Conservation (phyloP, 169 alveolate genomes). For the Cryptosporidium muris region DNA sequence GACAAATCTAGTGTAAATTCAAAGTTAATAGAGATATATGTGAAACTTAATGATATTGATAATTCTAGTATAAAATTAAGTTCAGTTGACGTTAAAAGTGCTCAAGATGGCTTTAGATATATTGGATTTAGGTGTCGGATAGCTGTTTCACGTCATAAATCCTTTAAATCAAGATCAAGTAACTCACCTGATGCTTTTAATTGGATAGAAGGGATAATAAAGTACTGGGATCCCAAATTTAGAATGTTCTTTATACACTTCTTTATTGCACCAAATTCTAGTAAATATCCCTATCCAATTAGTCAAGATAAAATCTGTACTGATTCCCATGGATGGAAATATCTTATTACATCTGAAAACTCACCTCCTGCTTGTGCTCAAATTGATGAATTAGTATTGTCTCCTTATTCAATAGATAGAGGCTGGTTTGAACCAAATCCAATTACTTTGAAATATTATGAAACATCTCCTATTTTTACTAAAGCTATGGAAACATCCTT, state of each 20-base stretch:
- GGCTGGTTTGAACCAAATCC: slow-evolving; percentile 70
- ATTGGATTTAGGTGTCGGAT: slow-evolving; percentile 55
- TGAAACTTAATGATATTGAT: slow-evolving; percentile 8
- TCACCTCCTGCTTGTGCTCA: slow-evolving; percentile 30
- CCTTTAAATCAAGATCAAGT: neutral
- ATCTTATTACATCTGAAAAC: slow-evolving; percentile 38
- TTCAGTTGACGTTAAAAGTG: slow-evolving; percentile 23
- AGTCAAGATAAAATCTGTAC: neutral
- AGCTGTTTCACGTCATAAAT: slow-evolving; percentile 47
- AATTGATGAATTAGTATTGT: slow-evolving; percentile 13
- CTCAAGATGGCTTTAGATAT: slow-evolving; percentile 60
- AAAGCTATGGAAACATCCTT: neutral
- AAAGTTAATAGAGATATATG: slow-evolving; percentile 26
- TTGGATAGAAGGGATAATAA: slow-evolving; percentile 65
- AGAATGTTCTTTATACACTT: slow-evolving; percentile 54
- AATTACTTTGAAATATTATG: slow-evolving; percentile 31
- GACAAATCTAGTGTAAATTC: neutral
- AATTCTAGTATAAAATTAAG: slow-evolving; percentile 1
- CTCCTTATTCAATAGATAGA: slow-evolving; percentile 71
- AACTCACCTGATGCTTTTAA: slow-evolving; percentile 31
- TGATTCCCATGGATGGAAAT: slow-evolving; percentile 32
- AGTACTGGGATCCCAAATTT: slow-evolving; percentile 68
- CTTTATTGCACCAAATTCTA: slow-evolving; percentile 19
- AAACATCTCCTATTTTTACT: slow-evolving; percentile 6
- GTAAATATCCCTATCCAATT: neutral